Conservation (phyloP, 805 yeast genomes). For the Candida xyloterini region DNA sequence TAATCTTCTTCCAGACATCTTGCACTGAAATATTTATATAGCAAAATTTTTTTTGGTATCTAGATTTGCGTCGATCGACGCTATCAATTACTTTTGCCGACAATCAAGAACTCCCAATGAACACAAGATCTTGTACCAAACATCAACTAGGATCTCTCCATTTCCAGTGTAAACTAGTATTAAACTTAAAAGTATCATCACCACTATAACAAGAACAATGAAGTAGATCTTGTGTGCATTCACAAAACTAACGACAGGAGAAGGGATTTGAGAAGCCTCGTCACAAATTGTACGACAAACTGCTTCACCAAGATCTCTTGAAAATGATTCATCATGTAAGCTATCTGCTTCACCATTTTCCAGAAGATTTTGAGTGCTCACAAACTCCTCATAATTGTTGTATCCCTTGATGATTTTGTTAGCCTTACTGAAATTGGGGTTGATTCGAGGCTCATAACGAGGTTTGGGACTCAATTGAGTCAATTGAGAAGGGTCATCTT, state of each 20-base stretch:
- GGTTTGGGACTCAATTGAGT: background rate
- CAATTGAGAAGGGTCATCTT: background rate
- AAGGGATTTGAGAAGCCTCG: conserved; percentile 6
- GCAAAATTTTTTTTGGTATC: conserved; percentile 7
- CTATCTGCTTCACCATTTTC: conserved; percentile 9
- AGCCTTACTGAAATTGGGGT: background rate
- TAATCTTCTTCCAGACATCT: conserved; percentile 14
- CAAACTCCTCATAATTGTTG: conserved; percentile 12
- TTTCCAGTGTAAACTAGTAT: conserved; percentile 16
- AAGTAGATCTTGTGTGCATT: conserved; percentile 11
- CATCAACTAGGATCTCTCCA: conserved; percentile 4
- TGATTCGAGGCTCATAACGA: conserved; percentile 2
- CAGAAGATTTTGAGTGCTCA: conserved; percentile 10
- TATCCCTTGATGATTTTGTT: conserved; percentile 7
- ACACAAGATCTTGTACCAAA: conserved; percentile 25
- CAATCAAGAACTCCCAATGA: conserved; percentile 17
- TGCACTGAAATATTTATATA: conserved; percentile 1
- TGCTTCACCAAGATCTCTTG: conserved; percentile 10
- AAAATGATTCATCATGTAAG: background rate
- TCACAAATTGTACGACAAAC: conserved; percentile 12
- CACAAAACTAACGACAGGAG: conserved; percentile 12
- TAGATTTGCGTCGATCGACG: conserved; percentile 9
- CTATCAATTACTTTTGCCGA: background rate
- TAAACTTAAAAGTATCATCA: conserved; percentile 12
- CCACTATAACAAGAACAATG: conserved; percentile 1